Evolutionary conservation across 2,329 filamentous ascomycete genomes (phyloP), one percentile per base, ranked within the genome.

Genomic region (Epichloe sibirici): DNA sequence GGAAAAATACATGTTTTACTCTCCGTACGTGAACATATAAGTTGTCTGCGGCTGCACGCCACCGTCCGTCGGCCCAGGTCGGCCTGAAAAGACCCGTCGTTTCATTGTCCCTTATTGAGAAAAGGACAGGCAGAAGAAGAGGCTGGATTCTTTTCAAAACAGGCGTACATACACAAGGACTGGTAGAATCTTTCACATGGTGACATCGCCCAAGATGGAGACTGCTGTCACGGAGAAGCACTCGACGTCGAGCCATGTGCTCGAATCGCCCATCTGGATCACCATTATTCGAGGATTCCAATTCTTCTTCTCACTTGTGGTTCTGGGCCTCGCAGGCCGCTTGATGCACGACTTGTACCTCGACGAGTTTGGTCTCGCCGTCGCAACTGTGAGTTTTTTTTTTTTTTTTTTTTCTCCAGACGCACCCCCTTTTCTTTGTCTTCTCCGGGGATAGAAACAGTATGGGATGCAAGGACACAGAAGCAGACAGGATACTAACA

Each of bases 191-290:
- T 4, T 25, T 11, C 5, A 25, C 42, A 44, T 12, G n/a, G n/a
- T 13, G 12, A 39, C 17, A 12, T 21, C 3, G 9, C n/a, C 5
- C 37, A 38, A 3, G 11, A 53, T 53, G 52, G 48, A 53, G 9
- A 35, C 12, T n/a, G n/a, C n/a, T 21, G 25, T 6, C 17, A 15
- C 40, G 25, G 37, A 39, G 7, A 47, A 44, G 13, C n/a, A 37
- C 28, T 17, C 52, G 28, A 31, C 28, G 13, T 25, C 25, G 13
- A 48, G 52, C 52, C 59, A 68, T 52, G 58, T 75, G 53, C 68
- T 75, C 52, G 57, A 62, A 37, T 68, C 72, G 23, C 72, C 74
- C 8, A 51, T 61, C 17, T 75, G 73, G 73, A 59, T 76, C n/a
- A 59, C 69, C 28, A 64, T 66, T 17, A 48, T 72, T 25, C 71